A percentile compares a stretch with the other conserved stretches of the same genome.
Conservation (phyloP, 2,329 filamentous ascomycete genomes). For the Ophiostoma sp. region DNA sequence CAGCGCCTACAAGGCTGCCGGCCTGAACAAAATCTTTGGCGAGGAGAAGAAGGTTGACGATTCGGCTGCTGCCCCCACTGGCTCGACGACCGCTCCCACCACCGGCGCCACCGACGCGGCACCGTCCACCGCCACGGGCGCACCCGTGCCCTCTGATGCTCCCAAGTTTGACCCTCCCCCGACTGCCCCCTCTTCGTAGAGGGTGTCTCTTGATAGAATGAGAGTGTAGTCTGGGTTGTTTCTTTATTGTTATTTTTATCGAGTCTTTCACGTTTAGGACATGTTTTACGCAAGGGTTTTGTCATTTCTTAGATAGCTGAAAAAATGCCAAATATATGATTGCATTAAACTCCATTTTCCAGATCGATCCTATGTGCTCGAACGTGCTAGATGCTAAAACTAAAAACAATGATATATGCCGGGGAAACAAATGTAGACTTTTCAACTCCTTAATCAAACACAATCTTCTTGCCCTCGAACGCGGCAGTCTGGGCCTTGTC, state of each 20-base stretch:
- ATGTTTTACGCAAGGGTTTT: background rate
- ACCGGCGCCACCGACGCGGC: constrained; percentile 7
- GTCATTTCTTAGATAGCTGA: background rate
- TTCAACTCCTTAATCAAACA: constrained; percentile 47
- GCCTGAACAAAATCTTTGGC: constrained; percentile 60
- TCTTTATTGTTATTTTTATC: background rate
- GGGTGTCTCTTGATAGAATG: background rate
- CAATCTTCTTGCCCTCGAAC: constrained; percentile 60
- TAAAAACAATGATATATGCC: background rate
- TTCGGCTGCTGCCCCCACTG: background rate
- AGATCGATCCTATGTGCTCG: background rate
- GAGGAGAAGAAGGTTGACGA: constrained; percentile 26
- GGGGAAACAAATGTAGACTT: background rate
- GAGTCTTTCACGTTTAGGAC: background rate
- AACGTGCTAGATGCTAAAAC: background rate
- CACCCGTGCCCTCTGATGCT: constrained; percentile 3
- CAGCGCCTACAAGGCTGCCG: constrained; percentile 60
- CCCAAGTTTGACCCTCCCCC: constrained; percentile 32
- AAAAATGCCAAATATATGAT: constrained; percentile 6
- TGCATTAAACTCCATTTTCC: background rate
- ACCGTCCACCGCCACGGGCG: background rate
- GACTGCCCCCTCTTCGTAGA: constrained; percentile 27
- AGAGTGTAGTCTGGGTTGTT: background rate
- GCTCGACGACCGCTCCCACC: background rate
- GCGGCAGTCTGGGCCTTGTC: constrained; percentile 53